A percentile compares a stretch with the other conserved stretches of the same genome.
Evolutionary conservation across 768 basidiomycete species (phyloP).

Genomic region (Rossbeevera mucosa): DNA sequence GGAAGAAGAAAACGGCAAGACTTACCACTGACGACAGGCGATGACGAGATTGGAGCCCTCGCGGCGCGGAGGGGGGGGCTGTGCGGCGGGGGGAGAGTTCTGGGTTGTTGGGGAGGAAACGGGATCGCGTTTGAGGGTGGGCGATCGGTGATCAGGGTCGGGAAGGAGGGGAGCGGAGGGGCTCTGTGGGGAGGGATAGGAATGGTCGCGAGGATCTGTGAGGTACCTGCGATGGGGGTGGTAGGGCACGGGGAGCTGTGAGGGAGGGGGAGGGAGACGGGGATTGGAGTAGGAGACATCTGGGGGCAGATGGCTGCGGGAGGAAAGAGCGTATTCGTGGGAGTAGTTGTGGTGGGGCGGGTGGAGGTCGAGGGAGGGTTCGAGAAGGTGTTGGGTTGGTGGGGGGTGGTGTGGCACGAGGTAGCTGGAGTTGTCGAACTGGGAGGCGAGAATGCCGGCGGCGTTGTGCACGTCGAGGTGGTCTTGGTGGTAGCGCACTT

Average conservation of each 20-base stretch:
- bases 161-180: conserved; percentile 19
- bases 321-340: conserved; percentile 38
- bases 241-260: conserved; percentile 20
- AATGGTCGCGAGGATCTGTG: conserved; percentile 36
- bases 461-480: conserved; percentile 44
- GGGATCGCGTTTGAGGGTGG: conserved; percentile 44
- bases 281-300: conserved; percentile 40
- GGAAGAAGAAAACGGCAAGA: conserved; percentile 27
- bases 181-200: conserved; percentile 32
- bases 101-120: conserved; percentile 34
- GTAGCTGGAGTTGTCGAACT: conserved; percentile 44
- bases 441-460: conserved; percentile 44
- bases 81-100: conserved; percentile 24
- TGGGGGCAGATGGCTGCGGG: conserved; percentile 46
- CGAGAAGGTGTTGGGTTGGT: conserved; percentile 39
- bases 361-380: conserved; percentile 41
- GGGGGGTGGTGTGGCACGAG: conserved; percentile 22
- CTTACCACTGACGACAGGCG: conserved; percentile 81
- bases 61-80: conserved; percentile 37
- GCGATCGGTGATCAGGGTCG: conserved; percentile 26
- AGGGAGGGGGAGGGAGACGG: conserved; percentile 37
- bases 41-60: conserved; percentile 69
- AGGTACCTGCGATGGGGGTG: conserved; percentile 31
- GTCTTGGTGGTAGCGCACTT: conserved; percentile 64
- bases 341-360: conserved; percentile 34